Evolutionary conservation across 2,329 filamentous ascomycete species (phyloP), one percentile per base, ranked within the genome.

Genomic region (Pyrenochaeta sp.): DNA sequence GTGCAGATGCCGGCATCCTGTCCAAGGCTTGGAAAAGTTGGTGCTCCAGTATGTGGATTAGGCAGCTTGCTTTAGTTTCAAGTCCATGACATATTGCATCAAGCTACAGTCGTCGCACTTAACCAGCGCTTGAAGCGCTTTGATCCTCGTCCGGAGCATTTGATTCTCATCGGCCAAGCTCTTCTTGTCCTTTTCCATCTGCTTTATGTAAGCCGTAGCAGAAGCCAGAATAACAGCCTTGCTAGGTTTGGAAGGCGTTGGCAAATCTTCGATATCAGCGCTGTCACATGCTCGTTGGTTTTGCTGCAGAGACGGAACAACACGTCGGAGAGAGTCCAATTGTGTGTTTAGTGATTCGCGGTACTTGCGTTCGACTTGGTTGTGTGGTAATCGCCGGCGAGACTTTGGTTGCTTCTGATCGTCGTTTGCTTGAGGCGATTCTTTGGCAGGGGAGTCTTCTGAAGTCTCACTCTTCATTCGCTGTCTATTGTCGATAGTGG

Each of bases 201-300:
- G 75, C 63, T 79, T 77, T 68, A 81, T 79, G 64, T 80, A 78
- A 9, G 77, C 75, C 18, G 77, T 78, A 17, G 79, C 78, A 1
- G 75, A 78, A 9, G 77, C 77, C 27, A 81, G 71, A 45, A 81
- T 77, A 45, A 79, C 77, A n/a, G 78, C 77, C 60, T 80, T 81
- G 54, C 71, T 75, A 7, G 78, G 68, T 52, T 78, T 77, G 4
- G 74, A 75, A 11, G 77, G 73, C 1, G 76, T 64, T 5, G 77
- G 74, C 2, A 76, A 59, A 52, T 80, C 77, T 50, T 80, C 78
- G 27, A 79, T 77, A 45, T 80, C 78, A 12, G 75, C 71, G 12
- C 68, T 65, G 42, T 75, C 74, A 56, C 67, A 78, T n/a, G 56
- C 67, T 53, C 54, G 68, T 54, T 56, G 56, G 20, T 68, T 68